phyloP scores from a whole-genome alignment of 495 filamentous ascomycete species.

The Lasiosphaeria ovina region DNA sequence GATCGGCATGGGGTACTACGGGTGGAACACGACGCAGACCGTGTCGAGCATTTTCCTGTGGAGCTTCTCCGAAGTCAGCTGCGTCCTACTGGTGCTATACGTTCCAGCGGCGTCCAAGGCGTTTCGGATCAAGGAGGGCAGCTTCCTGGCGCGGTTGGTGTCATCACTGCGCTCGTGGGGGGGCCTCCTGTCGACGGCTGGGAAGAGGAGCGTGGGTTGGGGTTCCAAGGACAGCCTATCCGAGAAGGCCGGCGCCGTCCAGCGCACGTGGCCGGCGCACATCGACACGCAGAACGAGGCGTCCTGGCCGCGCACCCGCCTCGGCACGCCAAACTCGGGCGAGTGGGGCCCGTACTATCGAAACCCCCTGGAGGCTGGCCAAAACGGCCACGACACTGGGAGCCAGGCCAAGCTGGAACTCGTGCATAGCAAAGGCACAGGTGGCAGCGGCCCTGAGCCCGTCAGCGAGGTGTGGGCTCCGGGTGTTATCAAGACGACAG shows the following conservation, averaged over 20 bases:
- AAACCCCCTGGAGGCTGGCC: neutral
- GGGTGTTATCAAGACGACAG: neutral
- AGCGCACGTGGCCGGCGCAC: neutral
- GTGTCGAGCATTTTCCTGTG: slow-evolving; percentile 9
- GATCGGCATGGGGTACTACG: slow-evolving; percentile 25
- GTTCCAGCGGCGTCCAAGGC: slow-evolving; percentile 11
- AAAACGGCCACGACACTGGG: neutral
- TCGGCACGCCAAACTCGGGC: neutral
- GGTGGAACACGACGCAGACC: slow-evolving; percentile 4
- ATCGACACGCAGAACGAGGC: neutral
- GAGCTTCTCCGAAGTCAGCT: slow-evolving; percentile 18
- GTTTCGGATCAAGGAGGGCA: neutral
- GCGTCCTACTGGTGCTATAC: slow-evolving; percentile 17
- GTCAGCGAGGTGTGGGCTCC: neutral
- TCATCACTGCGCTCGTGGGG: neutral
- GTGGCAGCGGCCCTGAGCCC: neutral
- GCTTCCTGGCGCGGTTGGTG: neutral
- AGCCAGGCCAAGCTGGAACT: neutral
- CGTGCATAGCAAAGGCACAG: neutral
- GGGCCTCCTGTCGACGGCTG: neutral
- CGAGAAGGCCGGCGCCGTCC: neutral
- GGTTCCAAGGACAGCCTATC: neutral
- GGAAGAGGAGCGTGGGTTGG: neutral
- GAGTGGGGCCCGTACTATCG: neutral
- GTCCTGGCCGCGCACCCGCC: neutral